Percentiles rank a stretch among this genome's conserved stretches.
These are phyloP conservation scores for Tanozyma kutaoensis DNA, from an alignment of 805 yeast genomes.

Conservation along the genomic window DNA sequence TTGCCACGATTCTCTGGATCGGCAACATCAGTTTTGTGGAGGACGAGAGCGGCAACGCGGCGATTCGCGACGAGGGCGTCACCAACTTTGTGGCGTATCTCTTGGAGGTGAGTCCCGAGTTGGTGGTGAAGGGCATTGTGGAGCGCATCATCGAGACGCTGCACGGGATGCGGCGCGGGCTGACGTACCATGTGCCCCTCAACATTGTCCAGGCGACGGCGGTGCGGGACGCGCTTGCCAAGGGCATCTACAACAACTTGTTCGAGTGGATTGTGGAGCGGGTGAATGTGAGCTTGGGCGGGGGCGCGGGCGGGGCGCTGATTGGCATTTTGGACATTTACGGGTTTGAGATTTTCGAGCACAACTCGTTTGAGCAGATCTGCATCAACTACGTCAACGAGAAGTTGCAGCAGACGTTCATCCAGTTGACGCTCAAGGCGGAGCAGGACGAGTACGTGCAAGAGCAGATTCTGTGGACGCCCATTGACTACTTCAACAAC, in stretches of 20 bases:
- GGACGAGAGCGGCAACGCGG: slow-evolving; percentile 77
- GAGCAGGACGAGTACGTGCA: slow-evolving; percentile 96
- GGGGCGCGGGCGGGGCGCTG: slow-evolving; percentile 38
- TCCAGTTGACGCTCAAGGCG: slow-evolving; percentile 87
- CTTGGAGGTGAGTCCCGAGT: slow-evolving; percentile 61
- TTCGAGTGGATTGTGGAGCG: slow-evolving; percentile 96
- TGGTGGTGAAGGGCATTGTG: slow-evolving; percentile 52
- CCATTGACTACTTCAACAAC: slow-evolving; percentile 91
- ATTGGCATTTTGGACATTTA: slow-evolving; percentile 92
- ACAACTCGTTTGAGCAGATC: slow-evolving; percentile 87
- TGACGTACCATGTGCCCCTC: slow-evolving; percentile 87
- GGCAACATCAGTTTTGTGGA: slow-evolving; percentile 85
- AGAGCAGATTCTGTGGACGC: slow-evolving; percentile 95
- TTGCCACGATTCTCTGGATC: slow-evolving; percentile 84
- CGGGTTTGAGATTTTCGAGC: slow-evolving; percentile 93
- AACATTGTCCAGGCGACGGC: slow-evolving; percentile 90
- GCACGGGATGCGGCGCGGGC: slow-evolving; percentile 83
- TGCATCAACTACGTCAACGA: slow-evolving; percentile 95
- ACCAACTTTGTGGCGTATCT: slow-evolving; percentile 90
- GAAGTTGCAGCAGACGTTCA: slow-evolving; percentile 91
- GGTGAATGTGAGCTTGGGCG: slow-evolving; percentile 64
- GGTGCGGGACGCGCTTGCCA: slow-evolving; percentile 89
- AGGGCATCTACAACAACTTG: slow-evolving; percentile 81
- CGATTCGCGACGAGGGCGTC: slow-evolving; percentile 75
- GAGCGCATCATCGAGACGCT: slow-evolving; percentile 83